Conservation (phyloP, 306 rosid genomes). For the Malus fusca region DNA sequence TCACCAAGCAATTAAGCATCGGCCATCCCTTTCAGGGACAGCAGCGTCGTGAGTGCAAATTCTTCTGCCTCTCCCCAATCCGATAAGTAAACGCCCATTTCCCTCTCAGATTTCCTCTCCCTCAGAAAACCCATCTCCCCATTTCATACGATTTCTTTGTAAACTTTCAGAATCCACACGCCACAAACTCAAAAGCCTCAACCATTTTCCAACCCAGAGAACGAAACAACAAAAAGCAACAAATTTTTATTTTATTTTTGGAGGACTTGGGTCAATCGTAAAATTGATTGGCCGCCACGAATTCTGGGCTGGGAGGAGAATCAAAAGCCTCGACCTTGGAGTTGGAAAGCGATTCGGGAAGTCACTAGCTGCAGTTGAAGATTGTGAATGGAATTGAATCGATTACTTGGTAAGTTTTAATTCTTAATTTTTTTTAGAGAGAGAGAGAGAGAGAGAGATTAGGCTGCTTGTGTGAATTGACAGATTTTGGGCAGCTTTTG, state of each 20-base stretch:
- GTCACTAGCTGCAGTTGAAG: neutral
- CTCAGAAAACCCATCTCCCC: neutral
- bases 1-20: neutral
- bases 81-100: slow-evolving; percentile 19
- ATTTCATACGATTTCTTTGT: neutral
- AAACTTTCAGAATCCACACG: neutral
- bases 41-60: slow-evolving; percentile 29
- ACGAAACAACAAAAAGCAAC: neutral
- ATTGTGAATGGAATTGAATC: slow-evolving; percentile 28
- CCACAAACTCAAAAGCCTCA: neutral
- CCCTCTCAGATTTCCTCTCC: neutral
- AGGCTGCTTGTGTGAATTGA: slow-evolving; percentile 32
- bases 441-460: neutral
- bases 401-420: slow-evolving; percentile 24
- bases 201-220: neutral
- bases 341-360: slow-evolving; percentile 33
- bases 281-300: slow-evolving; percentile 14
- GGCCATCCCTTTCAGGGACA: slow-evolving; percentile 25
- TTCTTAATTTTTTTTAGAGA: neutral
- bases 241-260: neutral
- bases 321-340: slow-evolving; percentile 13
- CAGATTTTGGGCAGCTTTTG: slow-evolving; percentile 12
- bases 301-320: neutral
- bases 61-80: slow-evolving; percentile 1
- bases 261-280: neutral